Base-by-base conservation (phyloP, 257 asterid species). In the Schizonepeta tenuifolia region DNA sequence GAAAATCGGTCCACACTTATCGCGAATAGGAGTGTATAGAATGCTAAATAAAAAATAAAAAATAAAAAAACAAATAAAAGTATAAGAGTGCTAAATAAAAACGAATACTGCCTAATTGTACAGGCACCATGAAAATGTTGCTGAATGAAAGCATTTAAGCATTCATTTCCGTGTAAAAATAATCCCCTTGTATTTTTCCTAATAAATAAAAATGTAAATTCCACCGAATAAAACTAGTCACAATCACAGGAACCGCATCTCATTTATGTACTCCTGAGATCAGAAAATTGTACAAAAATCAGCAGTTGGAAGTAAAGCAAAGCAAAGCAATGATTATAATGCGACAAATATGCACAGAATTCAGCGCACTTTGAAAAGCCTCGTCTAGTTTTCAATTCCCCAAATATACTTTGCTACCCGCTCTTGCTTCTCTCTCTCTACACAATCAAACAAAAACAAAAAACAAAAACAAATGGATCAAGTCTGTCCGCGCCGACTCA, bases 311-410 rank as follows among this genome's bases (percentile, higher is more conserved):
- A 74, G 35, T 61, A 51, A 54, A 47, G 15, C 62, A 51, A 54
- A 47, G 15, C 62, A 53, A 57, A 9, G 75, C 77, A 75, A 80
- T 80, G 83, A 80, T 80, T 72, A 80, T 73, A 75, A 75, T 75
- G 78, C 59, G 87, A 83, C 82, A 83, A 78, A 68, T 67, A 15
- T 59, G 64, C 87, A 78, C 87, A 67, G 65, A 70, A 83, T 58
- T 28, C 77, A 59, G 73, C 72, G 65, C 72, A 54, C 63, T 77
- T 77, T 51, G 75, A 60, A 72, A 59, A 69, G 77, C 64, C 3
- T 11, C 17, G 6, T 40, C 44, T 36, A 18, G 54, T 65, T 47
- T 76, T 60, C 77, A 71, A 72, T 80, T 83, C 76, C 83, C 87
- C 60, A 83, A 80, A 77, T 69, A 79, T 83, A 77, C 86, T 70